A percentile compares a stretch with the other conserved stretches of the same genome.
phyloP scores from a whole-genome alignment of 352 stramenopile species.

The Phytophthora gonapodyides region DNA sequence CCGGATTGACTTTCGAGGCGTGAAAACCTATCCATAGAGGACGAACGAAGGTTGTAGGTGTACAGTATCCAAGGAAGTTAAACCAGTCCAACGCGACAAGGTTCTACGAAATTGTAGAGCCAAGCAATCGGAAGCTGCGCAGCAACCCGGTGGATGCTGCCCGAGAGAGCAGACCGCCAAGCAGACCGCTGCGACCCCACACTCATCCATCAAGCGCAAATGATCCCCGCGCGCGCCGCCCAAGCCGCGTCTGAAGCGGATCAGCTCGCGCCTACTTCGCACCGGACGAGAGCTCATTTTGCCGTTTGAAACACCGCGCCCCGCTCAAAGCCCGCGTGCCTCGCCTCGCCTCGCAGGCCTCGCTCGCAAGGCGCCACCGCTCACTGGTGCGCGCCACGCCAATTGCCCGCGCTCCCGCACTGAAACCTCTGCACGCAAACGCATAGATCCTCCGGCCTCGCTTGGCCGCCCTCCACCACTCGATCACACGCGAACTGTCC shows the following conservation, averaged over 20 bases:
- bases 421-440: conserved; percentile 18
- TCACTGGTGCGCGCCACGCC: conserved; percentile 25
- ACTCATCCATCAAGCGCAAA: conserved; percentile 11
- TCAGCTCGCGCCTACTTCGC: not conserved
- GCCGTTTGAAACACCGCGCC: not conserved
- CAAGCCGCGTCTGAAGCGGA: not conserved
- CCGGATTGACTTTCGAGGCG: conserved; percentile 19
- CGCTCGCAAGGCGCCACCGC: not conserved
- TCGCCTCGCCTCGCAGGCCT: not conserved
- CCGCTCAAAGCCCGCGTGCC: conserved; percentile 9
- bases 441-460: conserved; percentile 19
- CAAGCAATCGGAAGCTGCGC: not conserved
- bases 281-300: conserved; percentile 8
- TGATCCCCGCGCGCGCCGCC: not conserved
- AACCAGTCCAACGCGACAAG: conserved; percentile 1
- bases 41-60: conserved; percentile 13
- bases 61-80: not conserved
- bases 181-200: not conserved
- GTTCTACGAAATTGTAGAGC: not conserved
- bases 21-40: not conserved
- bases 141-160: too few species aligned
- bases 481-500: not conserved
- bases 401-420: not conserved
- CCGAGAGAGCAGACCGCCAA: not conserved
- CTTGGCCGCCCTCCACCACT: conserved; percentile 13